Conservation (phyloP, 2,329 filamentous ascomycete species). For the Cytospora mali region DNA sequence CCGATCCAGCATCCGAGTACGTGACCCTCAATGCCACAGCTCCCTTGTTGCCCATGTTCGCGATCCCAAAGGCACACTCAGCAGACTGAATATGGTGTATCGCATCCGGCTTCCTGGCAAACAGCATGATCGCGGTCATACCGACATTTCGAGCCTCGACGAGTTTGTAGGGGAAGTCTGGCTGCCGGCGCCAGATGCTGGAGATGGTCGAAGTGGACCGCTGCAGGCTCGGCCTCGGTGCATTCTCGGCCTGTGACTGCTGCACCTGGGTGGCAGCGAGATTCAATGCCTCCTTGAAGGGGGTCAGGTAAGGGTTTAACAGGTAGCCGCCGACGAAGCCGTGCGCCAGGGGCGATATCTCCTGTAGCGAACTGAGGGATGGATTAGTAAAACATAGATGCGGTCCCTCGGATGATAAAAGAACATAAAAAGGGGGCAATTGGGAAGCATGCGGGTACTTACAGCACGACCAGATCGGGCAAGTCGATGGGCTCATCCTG, state of each 20-base stretch:
- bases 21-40: slow-evolving; percentile 78
- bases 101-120: slow-evolving; percentile 65
- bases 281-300: slow-evolving; percentile 71
- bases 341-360: slow-evolving; percentile 81
- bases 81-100: slow-evolving; percentile 73
- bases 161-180: slow-evolving; percentile 63
- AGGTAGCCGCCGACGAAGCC: slow-evolving; percentile 85
- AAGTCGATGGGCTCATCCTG: slow-evolving; percentile 40
- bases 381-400: background rate
- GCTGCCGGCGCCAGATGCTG: slow-evolving; percentile 27
- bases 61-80: slow-evolving; percentile 80
- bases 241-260: slow-evolving; percentile 19
- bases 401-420: background rate
- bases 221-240: slow-evolving; percentile 8
- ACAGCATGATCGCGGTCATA: slow-evolving; percentile 88
- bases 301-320: slow-evolving; percentile 73
- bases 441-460: slow-evolving; percentile 37
- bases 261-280: slow-evolving; percentile 58
- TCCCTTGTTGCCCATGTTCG: slow-evolving; percentile 94
- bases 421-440: background rate
- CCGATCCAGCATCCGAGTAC: slow-evolving; percentile 47
- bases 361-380: slow-evolving; percentile 73
- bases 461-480: slow-evolving; percentile 61
- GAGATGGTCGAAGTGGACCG: slow-evolving; percentile 29
- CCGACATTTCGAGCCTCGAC: slow-evolving; percentile 76